These are phyloP conservation scores for Morella rubra DNA, from an alignment of 306 rosid genomes.

Conservation along the genomic window DNA sequence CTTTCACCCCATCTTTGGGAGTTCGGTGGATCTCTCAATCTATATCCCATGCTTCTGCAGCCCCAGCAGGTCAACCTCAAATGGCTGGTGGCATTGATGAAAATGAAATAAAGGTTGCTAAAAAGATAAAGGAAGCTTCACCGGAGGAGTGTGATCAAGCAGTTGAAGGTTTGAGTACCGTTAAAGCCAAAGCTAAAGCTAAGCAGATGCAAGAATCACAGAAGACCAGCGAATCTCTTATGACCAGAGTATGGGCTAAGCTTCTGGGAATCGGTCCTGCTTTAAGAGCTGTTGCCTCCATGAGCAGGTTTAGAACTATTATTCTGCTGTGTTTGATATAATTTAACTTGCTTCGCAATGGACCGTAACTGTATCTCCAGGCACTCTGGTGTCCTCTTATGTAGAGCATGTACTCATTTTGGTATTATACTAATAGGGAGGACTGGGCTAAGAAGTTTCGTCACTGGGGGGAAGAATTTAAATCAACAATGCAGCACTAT, in stretches of 20 bases:
- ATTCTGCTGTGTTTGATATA: conserved; percentile 1
- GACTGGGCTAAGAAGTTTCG: conserved; percentile 87
- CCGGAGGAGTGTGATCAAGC: conserved; percentile 97
- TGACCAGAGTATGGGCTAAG: conserved; percentile 53
- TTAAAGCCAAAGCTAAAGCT: conserved; percentile 86
- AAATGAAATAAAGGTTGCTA: conserved; percentile 36
- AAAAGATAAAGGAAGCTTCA: conserved; percentile 72
- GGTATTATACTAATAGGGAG: conserved; percentile 50
- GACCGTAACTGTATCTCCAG: too few relatives aligned
- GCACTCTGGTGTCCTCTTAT: too few relatives aligned
- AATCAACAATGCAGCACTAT: conserved; percentile 79
- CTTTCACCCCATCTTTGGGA: conserved; percentile 23
- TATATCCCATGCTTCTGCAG: conserved; percentile 41
- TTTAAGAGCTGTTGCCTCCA: conserved; percentile 68
- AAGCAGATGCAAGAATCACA: conserved; percentile 61
- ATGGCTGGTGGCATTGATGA: conserved; percentile 32
- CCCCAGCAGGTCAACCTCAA: conserved; percentile 48
- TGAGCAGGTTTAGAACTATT: conserved; percentile 66
- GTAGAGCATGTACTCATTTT: neutral
- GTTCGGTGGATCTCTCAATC: conserved; percentile 45
- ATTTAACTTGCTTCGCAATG: neutral
- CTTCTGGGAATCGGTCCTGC: conserved; percentile 83
- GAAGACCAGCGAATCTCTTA: conserved; percentile 34
- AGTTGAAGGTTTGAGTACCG: conserved; percentile 75
- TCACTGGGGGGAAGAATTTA: conserved; percentile 77